phyloP scores from a whole-genome alignment of 2,329 filamentous ascomycete genomes.

The Aspergillus costaricaensis region DNA sequence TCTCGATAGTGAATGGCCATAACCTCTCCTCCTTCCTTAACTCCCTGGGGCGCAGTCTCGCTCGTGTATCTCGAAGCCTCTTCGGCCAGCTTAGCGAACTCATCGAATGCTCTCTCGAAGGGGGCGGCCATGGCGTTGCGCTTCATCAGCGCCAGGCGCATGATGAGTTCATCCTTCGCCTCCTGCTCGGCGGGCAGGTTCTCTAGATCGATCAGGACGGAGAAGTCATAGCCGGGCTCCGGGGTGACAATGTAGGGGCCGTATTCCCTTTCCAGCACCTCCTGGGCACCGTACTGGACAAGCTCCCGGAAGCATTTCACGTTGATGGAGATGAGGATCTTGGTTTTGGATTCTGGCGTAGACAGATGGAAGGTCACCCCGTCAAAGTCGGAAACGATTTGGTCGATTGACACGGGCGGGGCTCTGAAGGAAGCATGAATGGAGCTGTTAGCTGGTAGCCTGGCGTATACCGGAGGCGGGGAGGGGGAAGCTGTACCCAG shows the following conservation, averaged over 20 bases:
- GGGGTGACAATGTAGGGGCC: slow-evolving; percentile 84
- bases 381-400: slow-evolving; percentile 98
- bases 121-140: slow-evolving; percentile 98
- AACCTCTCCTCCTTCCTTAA: slow-evolving; percentile 84
- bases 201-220: slow-evolving; percentile 84
- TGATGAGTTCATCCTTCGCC: slow-evolving; percentile 80
- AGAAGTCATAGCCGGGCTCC: slow-evolving; percentile 95
- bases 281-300: slow-evolving; percentile 86
- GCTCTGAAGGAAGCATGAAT: slow-evolving; percentile 58
- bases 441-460: slow-evolving; percentile 41
- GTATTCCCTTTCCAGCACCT: slow-evolving; percentile 92
- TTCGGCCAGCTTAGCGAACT: slow-evolving; percentile 82
- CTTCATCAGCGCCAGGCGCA: slow-evolving; percentile 87
- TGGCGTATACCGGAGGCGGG: slow-evolving; percentile 34
- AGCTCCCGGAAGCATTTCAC: slow-evolving; percentile 95
- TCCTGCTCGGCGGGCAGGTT: slow-evolving; percentile 81
- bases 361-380: slow-evolving; percentile 98
- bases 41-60: slow-evolving; percentile 88
- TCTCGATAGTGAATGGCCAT: slow-evolving; percentile 98
- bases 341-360: slow-evolving; percentile 88
- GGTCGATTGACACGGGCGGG: slow-evolving; percentile 85
- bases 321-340: slow-evolving; percentile 91
- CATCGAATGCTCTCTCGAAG: slow-evolving; percentile 94
- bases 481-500: slow-evolving; percentile 60
- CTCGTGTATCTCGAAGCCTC: slow-evolving; percentile 90